These are phyloP conservation scores for Flaveria brownii DNA, from an alignment of 129 eudicot species.

Conservation along the genomic window DNA sequence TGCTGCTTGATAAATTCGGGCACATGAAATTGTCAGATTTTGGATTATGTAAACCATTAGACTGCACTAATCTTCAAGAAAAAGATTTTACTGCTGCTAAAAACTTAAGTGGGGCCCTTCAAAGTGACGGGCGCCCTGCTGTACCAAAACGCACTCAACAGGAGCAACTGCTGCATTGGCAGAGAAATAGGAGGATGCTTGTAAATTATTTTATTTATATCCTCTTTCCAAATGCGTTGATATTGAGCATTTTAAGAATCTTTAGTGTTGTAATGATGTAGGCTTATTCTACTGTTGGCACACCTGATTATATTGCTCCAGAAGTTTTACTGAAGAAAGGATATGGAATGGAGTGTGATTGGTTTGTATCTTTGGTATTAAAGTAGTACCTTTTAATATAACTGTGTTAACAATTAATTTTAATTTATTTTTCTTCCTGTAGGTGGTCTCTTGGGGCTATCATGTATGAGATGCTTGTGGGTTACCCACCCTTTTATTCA, in stretches of 20 bases:
- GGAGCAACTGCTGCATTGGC: conserved; percentile 98
- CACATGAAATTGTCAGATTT: conserved; percentile 98
- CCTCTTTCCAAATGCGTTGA: background rate
- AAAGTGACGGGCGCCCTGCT: conserved; percentile 90
- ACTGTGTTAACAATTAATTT: background rate
- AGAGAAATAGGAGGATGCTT: conserved; percentile 98
- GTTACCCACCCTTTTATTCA: conserved; percentile 97
- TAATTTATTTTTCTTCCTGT: conserved; percentile 18
- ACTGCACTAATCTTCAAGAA: conserved; percentile 83
- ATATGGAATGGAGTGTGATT: conserved; percentile 98
- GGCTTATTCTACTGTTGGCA: conserved; percentile 99
- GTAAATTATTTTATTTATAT: conserved; percentile 43
- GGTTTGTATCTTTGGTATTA: conserved; percentile 54
- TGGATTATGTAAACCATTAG: conserved; percentile 95
- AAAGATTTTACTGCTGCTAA: conserved; percentile 78
- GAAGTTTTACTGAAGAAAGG: conserved; percentile 96
- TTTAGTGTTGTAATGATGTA: conserved; percentile 34
- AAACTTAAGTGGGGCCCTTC: conserved; percentile 88
- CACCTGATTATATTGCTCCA: conserved; percentile 99
- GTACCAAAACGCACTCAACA: conserved; percentile 92
- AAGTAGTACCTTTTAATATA: conserved; percentile 5
- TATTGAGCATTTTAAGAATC: conserved; percentile 6
- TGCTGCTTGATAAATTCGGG: conserved; percentile 87
- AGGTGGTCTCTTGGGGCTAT: conserved; percentile 99
- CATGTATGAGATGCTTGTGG: conserved; percentile 99